Conservation (phyloP, 2,329 filamentous ascomycete species). For the Hymenoscyphus fructigenus region DNA sequence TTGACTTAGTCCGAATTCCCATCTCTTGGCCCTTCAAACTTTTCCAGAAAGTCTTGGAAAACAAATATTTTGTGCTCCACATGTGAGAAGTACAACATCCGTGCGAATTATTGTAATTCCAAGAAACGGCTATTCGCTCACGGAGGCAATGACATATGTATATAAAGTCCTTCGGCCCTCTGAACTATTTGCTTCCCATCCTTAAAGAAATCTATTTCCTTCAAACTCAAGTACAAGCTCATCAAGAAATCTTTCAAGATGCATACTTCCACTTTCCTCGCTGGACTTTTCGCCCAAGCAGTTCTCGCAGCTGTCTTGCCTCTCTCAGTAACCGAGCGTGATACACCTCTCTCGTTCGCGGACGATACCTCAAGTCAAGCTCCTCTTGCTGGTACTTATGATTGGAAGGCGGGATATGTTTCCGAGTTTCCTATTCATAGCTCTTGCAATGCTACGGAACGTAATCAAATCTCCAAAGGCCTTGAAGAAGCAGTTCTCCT, state of each 20-base stretch:
- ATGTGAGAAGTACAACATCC: not conserved
- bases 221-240: not conserved
- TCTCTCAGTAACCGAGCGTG: constrained; percentile 4
- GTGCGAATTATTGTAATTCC: not conserved
- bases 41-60: not conserved
- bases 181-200: not conserved
- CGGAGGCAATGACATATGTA: not conserved
- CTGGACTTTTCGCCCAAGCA: not conserved
- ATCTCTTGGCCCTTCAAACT: not conserved
- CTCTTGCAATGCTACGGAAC: constrained; percentile 65
- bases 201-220: not conserved
- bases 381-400: not conserved
- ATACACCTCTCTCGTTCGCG: constrained; percentile 7
- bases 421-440: constrained; percentile 53
- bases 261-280: not conserved
- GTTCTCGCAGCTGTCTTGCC: constrained; percentile 5
- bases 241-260: constrained; percentile 8
- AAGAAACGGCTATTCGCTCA: not conserved
- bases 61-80: not conserved
- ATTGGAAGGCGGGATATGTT: constrained; percentile 15
- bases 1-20: not conserved
- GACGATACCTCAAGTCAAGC: not conserved
- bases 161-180: not conserved
- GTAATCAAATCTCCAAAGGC: constrained; percentile 52
- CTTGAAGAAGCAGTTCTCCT: constrained; percentile 59